Evolutionary conservation across 2,329 filamentous ascomycete species (phyloP).

Genomic region (Aspergillus brasiliensis): DNA sequence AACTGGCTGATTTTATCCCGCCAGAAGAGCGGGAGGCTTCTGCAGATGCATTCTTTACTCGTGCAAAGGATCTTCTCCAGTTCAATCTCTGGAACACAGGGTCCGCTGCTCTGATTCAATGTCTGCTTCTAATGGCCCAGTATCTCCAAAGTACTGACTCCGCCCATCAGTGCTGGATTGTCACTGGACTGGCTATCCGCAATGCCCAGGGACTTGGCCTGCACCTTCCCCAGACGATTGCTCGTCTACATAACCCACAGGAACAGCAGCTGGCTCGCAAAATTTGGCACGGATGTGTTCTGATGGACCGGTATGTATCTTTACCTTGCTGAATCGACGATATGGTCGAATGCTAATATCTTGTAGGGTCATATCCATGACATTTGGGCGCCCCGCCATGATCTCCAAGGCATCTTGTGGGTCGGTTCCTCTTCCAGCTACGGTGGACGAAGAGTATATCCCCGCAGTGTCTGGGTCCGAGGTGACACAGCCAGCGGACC

Average conservation of each 20-base stretch:
- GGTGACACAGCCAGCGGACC: slow-evolving; percentile 22
- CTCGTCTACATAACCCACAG: slow-evolving; percentile 24
- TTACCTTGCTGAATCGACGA: no score
- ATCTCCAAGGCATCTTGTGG: slow-evolving; percentile 32
- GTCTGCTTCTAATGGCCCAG: slow-evolving; percentile 51
- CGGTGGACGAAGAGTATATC: slow-evolving; percentile 38
- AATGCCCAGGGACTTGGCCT: slow-evolving; percentile 52
- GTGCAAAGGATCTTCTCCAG: slow-evolving; percentile 47
- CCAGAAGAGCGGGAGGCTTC: slow-evolving; percentile 44
- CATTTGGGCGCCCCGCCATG: slow-evolving; percentile 41
- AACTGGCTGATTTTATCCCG: slow-evolving; percentile 46
- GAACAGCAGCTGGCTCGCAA: slow-evolving; percentile 35
- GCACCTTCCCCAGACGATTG: slow-evolving; percentile 46
- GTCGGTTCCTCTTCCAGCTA: slow-evolving; percentile 31
- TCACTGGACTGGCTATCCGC: slow-evolving; percentile 49
- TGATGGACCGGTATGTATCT: slow-evolving; percentile 40
- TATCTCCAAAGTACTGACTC: slow-evolving; percentile 54
- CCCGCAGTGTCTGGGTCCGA: slow-evolving; percentile 16
- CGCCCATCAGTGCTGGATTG: slow-evolving; percentile 54
- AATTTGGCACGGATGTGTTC: slow-evolving; percentile 41
- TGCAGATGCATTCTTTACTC: slow-evolving; percentile 46
- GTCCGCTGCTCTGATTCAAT: slow-evolving; percentile 51
- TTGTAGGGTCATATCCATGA: slow-evolving; percentile 40
- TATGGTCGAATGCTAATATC: not conserved
- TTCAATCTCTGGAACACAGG: slow-evolving; percentile 48